Percentiles rank a stretch among this genome's conserved stretches.
Conservation (phyloP, 108 stramenopile genomes). For the Nannochloropsis salina region DNA sequence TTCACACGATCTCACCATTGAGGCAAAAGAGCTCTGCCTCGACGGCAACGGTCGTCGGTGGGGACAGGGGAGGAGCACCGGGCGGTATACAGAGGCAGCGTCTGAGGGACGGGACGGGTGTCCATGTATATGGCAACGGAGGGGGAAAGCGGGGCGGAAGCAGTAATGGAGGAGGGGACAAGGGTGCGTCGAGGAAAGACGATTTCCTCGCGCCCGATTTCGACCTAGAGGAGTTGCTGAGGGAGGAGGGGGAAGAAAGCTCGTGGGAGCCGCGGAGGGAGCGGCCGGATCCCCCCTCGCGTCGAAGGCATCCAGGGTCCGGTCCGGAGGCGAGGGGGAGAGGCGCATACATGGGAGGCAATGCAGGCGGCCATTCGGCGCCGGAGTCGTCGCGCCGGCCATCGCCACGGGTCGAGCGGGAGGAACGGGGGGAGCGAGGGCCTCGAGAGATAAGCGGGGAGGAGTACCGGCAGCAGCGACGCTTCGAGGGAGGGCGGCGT, state of each 20-base stretch:
- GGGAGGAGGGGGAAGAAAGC: not conserved
- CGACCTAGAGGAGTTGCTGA: conserved; percentile 7
- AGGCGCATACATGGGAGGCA: too few relatives aligned
- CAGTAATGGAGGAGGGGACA: not conserved
- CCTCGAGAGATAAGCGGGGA: not conserved
- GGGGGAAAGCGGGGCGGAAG: not conserved
- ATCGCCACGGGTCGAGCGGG: too few relatives aligned
- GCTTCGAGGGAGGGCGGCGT: not conserved
- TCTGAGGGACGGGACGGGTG: not conserved
- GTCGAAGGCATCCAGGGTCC: not conserved
- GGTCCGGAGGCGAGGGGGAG: too few relatives aligned
- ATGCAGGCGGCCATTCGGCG: too few relatives aligned
- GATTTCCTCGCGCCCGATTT: not conserved
- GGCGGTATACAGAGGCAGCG: not conserved
- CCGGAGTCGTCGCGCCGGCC: too few relatives aligned
- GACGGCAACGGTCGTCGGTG: not conserved
- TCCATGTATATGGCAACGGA: not conserved
- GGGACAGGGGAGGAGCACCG: not conserved
- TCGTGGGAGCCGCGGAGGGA: not conserved
- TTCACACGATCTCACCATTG: not conserved
- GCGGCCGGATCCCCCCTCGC: conserved; percentile 8
- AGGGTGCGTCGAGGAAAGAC: not conserved
- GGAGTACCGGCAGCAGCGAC: conserved; percentile 12
- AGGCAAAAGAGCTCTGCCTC: not conserved
- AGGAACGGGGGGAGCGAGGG: too few relatives aligned